Percentiles rank a stretch among this genome's conserved stretches.
These are phyloP conservation scores for Lupinus albus DNA, from an alignment of 306 rosid species.

Conservation along the genomic window DNA sequence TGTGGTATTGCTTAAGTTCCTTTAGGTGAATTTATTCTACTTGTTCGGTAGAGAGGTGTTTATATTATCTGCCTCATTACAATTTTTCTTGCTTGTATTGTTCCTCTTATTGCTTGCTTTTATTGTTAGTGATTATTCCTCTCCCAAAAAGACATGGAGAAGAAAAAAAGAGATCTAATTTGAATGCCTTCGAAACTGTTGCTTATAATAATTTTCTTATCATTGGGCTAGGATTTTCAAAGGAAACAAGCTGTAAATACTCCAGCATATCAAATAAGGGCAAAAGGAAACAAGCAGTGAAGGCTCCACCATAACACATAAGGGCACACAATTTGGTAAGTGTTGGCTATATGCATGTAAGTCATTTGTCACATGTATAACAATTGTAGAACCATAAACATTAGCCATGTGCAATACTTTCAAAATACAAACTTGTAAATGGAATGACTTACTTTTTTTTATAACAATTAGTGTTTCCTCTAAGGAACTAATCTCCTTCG, in stretches of 20 bases:
- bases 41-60: conserved; percentile 34
- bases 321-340: conserved; percentile 25
- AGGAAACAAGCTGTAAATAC: conserved; percentile 22
- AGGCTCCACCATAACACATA: conserved; percentile 26
- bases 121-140: conserved; percentile 9
- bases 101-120: conserved; percentile 11
- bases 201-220: background rate
- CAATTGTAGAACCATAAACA: conserved; percentile 26
- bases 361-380: conserved; percentile 36
- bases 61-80: conserved; percentile 5
- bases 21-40: conserved; percentile 42
- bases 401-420: conserved; percentile 33
- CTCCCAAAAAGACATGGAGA: background rate
- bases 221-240: conserved; percentile 14
- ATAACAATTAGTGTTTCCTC: too few relatives aligned
- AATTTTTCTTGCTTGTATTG: conserved; percentile 14
- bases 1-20: conserved; percentile 38
- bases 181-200: conserved; percentile 2
- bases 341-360: conserved; percentile 18
- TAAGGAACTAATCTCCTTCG: too few relatives aligned
- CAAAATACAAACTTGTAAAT: background rate
- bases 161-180: conserved; percentile 4
- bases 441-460: too few relatives aligned
- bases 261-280: conserved; percentile 12
- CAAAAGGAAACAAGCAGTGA: conserved; percentile 13